Percentiles rank a stretch among this genome's conserved stretches.
Evolutionary conservation across 805 yeast species (phyloP).

Genomic region (Starmerella riodocensis): DNA sequence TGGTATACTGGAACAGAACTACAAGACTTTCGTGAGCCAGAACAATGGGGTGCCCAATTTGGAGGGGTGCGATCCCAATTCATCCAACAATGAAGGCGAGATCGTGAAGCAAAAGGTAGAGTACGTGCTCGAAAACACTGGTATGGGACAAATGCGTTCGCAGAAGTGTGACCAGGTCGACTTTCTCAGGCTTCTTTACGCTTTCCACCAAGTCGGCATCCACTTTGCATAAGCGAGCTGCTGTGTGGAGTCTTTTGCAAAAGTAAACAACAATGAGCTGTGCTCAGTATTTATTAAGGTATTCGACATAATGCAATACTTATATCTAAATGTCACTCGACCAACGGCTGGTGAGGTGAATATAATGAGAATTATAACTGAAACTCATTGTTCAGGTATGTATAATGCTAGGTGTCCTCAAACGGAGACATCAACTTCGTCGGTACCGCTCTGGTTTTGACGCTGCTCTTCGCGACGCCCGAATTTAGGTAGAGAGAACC

Average conservation of each 20-base stretch:
- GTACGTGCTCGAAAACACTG: conserved; percentile 66
- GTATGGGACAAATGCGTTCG: conserved; percentile 71
- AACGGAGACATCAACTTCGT: conserved; percentile 15
- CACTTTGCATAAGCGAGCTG: conserved; percentile 79
- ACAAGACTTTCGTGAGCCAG: conserved; percentile 58
- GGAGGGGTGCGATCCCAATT: conserved; percentile 33
- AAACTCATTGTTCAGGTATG: not conserved
- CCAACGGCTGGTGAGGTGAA: too few species aligned
- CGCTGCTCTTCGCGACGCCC: conserved; percentile 15
- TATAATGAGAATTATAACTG: too few species aligned
- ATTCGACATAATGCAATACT: too few species aligned
- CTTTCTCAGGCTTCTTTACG: conserved; percentile 65
- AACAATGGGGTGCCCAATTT: conserved; percentile 31
- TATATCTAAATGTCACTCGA: too few species aligned
- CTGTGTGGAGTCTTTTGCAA: too few species aligned
- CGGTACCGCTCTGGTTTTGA: not conserved
- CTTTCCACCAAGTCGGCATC: conserved; percentile 93
- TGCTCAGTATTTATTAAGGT: too few species aligned
- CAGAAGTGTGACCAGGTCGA: conserved; percentile 93
- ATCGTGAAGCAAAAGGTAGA: conserved; percentile 60
- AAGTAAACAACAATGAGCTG: too few species aligned
- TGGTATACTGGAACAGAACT: conserved; percentile 75
- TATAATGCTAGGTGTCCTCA: not conserved
- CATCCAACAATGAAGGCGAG: conserved; percentile 27
- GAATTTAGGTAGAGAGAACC: conserved; percentile 12